Conservation (phyloP, 1,284 basidiomycete species). For the Tetrapyrgos nigripes region DNA sequence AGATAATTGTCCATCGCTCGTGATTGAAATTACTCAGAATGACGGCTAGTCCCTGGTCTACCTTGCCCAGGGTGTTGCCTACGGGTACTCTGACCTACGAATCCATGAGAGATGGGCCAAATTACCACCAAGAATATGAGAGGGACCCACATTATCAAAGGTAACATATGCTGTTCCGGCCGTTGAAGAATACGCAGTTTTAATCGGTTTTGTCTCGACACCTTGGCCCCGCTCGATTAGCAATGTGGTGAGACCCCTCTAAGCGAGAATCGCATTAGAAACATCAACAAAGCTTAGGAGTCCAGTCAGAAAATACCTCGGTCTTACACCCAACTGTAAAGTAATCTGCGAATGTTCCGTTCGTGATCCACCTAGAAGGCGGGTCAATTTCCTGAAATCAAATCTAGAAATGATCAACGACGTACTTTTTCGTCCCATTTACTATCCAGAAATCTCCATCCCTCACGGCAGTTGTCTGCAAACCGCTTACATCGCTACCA, state of each 20-base stretch:
- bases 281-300: too few species aligned
- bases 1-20: slow-evolving; percentile 43
- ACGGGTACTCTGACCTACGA: slow-evolving; percentile 79
- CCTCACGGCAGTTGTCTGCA: slow-evolving; percentile 46
- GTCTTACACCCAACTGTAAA: slow-evolving; percentile 71
- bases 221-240: slow-evolving; percentile 77
- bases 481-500: slow-evolving; percentile 68
- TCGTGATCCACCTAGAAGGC: slow-evolving; percentile 90
- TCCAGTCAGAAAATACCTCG: too few species aligned
- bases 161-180: slow-evolving; percentile 84
- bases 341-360: slow-evolving; percentile 59
- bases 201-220: slow-evolving; percentile 81
- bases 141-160: slow-evolving; percentile 88
- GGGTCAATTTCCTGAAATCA: too few species aligned
- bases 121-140: too few species aligned
- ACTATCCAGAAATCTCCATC: slow-evolving; percentile 44
- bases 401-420: neutral
- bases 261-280: too few species aligned
- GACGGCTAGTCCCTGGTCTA: slow-evolving; percentile 80
- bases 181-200: slow-evolving; percentile 73
- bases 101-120: too few species aligned
- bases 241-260: slow-evolving; percentile 72
- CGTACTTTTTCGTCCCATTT: slow-evolving; percentile 36
- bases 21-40: slow-evolving; percentile 65
- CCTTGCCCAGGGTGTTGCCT: slow-evolving; percentile 80